A percentile compares a stretch with the other conserved stretches of the same genome.
Conservation (phyloP, 352 stramenopile genomes). For the Phytophthora aleatoria region DNA sequence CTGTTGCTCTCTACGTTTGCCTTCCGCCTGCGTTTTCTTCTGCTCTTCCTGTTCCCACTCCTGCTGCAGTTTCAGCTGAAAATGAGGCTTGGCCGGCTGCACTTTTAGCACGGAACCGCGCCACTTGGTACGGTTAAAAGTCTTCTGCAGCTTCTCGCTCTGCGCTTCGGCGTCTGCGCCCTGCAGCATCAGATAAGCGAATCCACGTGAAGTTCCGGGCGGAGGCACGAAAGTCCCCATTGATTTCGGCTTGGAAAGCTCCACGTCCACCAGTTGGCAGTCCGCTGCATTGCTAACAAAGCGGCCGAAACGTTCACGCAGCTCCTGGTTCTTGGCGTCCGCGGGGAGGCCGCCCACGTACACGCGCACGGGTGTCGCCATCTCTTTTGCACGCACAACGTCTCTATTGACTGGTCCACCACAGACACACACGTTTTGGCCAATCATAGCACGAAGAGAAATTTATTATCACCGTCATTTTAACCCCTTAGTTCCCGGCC, state of each 20-base stretch:
- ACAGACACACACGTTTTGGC: too few species aligned
- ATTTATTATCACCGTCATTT: too few species aligned
- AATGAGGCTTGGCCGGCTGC: slow-evolving; percentile 61
- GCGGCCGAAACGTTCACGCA: slow-evolving; percentile 67
- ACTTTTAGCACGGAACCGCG: slow-evolving; percentile 60
- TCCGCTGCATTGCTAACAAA: slow-evolving; percentile 35
- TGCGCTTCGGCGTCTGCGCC: slow-evolving; percentile 36
- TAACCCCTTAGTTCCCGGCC: too few species aligned
- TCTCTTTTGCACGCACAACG: background rate
- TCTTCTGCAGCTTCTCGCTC: slow-evolving; percentile 55
- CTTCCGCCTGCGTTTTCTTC: slow-evolving; percentile 1
- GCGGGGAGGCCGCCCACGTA: slow-evolving; percentile 66
- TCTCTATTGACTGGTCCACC: slow-evolving; percentile 8
- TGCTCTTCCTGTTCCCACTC: slow-evolving; percentile 38
- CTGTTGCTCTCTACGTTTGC: slow-evolving; percentile 4
- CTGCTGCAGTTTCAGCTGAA: slow-evolving; percentile 39
- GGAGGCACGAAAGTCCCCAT: slow-evolving; percentile 8
- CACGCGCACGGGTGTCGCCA: slow-evolving; percentile 42
- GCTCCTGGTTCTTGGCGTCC: slow-evolving; percentile 52
- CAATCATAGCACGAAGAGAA: too few species aligned
- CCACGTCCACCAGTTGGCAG: slow-evolving; percentile 46
- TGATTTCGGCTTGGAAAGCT: slow-evolving; percentile 43
- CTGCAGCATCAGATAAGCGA: slow-evolving; percentile 63
- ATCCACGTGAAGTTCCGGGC: slow-evolving; percentile 38
- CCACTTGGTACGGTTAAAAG: slow-evolving; percentile 81